These are phyloP conservation scores for Silene vulgaris DNA, from an alignment of 179 eudicot genomes.

Conservation along the genomic window DNA sequence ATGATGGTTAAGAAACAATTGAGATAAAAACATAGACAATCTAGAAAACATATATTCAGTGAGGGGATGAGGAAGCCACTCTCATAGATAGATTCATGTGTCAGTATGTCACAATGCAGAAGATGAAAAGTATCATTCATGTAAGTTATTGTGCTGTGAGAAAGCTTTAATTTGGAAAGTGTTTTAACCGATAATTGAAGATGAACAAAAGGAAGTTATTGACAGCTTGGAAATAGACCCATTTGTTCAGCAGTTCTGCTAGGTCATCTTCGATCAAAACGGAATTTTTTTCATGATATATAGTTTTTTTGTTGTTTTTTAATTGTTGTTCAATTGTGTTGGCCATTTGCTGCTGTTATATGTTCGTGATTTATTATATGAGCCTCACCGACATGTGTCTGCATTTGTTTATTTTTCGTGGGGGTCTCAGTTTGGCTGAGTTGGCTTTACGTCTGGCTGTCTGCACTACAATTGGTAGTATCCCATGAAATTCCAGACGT, in stretches of 20 bases:
- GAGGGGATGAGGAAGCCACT: no score
- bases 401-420: not conserved
- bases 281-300: not conserved
- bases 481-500: not conserved
- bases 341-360: not conserved
- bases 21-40: not conserved
- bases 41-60: not conserved
- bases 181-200: not conserved
- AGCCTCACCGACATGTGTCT: not conserved
- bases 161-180: not conserved
- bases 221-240: not conserved
- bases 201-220: not conserved
- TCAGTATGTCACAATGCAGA: not conserved
- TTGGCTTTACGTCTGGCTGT: constrained; percentile 6
- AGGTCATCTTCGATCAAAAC: not conserved
- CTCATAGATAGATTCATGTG: not conserved
- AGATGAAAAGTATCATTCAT: not conserved
- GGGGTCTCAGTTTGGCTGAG: not conserved
- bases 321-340: not conserved
- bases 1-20: constrained; percentile 2
- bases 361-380: not conserved
- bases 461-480: not conserved
- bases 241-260: not conserved
- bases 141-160: not conserved
- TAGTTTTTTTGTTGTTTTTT: not conserved